Conservation (phyloP, 345 rosid species). For the Eutrema heterophyllum region DNA sequence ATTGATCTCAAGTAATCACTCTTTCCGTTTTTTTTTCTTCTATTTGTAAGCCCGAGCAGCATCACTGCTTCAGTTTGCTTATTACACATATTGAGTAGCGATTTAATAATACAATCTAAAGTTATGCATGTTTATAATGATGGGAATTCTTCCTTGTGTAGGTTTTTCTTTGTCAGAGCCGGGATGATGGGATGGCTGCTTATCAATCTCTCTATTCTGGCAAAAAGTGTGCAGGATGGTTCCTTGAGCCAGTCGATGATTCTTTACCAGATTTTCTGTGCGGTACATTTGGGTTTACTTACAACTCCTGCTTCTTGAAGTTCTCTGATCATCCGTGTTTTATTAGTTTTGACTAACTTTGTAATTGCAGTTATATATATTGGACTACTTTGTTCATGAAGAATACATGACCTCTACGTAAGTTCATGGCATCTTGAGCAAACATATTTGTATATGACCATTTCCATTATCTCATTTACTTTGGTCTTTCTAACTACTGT, state of each 20-base stretch:
- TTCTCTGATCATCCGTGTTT: background rate
- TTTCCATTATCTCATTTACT: background rate
- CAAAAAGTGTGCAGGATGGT: conserved; percentile 56
- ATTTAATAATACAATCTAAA: background rate
- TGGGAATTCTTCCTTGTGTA: conserved; percentile 25
- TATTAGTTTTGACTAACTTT: background rate
- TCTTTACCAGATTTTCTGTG: conserved; percentile 73
- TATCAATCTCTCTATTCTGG: conserved; percentile 79
- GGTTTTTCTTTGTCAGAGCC: conserved; percentile 93
- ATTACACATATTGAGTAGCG: background rate
- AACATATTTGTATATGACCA: background rate
- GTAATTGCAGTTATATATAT: conserved; percentile 58
- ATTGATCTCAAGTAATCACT: conserved; percentile 86
- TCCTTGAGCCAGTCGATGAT: conserved; percentile 65
- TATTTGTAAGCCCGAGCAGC: background rate
- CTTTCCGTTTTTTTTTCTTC: background rate
- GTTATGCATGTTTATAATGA: background rate
- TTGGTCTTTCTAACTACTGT: background rate
- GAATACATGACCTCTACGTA: conserved; percentile 96
- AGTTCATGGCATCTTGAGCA: conserved; percentile 32
- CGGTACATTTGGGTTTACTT: conserved; percentile 45
- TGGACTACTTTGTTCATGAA: conserved; percentile 79
- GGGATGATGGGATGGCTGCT: conserved; percentile 99
- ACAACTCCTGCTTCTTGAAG: background rate
- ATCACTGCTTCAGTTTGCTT: background rate